Evolutionary conservation across 2,329 filamentous ascomycete genomes (phyloP), one percentile per base, ranked within the genome.

Genomic region (Diaporthe batatas): DNA sequence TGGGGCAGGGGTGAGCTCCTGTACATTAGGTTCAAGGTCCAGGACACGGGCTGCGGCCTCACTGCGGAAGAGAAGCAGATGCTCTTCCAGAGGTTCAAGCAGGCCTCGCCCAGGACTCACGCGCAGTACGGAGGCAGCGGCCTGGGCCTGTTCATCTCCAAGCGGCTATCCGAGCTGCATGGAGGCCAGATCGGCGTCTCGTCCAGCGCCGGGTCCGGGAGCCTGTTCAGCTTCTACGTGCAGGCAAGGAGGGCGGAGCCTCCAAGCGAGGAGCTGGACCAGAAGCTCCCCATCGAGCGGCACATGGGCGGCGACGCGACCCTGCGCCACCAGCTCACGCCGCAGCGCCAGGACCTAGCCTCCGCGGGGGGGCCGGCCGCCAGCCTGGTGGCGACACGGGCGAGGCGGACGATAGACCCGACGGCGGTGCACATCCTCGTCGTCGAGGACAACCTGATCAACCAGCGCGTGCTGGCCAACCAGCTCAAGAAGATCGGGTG

Each of bases 371-470:
- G 76, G 1, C 76, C 75, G 3, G 76, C 68, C 0, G 74, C 76
- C 1, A 77, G 73, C 54, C 76, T 79, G 16, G 75, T 77, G 2
- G 76, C 75, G 6, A 71, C 76, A 16, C 79, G 72, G 65, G 74
- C 75, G 1, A 57, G 14, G 25, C 68, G 73, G 16, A 47, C 34
- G 1, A 75, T 78, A 18, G 83, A 86, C 75, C 84, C 84, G 67
- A 88, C 85, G 75, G 84, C 87, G 11, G 83, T 90, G 72, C 86
- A 86, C 51, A 87, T 93, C 2, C 81, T 92, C 10, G 82, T 92
- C 3, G 91, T 93, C 0, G 91, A 93, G 79, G 91, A 93, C 77
- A 92, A 93, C 77, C 83, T 86, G 5, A 91, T 92, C 75, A 93
- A 93, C 78, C 91, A 92, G 77, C 91, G 91, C 76, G 91, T 91